A percentile compares a stretch with the other conserved stretches of the same genome.
Evolutionary conservation across 2,329 filamentous ascomycete genomes (phyloP).

Genomic region (Hypoxylon sp.): DNA sequence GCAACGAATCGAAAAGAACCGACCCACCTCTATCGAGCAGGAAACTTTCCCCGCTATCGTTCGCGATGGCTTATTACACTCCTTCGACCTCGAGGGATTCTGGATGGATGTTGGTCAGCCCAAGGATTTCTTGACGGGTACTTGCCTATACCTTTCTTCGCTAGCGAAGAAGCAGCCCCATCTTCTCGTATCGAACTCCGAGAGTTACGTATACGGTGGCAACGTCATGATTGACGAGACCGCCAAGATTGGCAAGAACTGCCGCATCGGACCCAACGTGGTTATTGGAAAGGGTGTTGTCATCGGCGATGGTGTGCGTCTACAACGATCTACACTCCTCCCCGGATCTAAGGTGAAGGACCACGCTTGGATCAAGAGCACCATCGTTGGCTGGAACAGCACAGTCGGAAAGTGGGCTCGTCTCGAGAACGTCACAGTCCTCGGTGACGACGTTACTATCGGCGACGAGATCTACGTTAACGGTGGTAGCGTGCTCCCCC

Average conservation of each 20-base stretch:
- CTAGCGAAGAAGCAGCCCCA: constrained; percentile 90
- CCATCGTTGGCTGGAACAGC: constrained; percentile 98
- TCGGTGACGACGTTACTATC: constrained; percentile 97
- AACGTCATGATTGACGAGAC: constrained; percentile 95
- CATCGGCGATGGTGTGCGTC: constrained; percentile 89
- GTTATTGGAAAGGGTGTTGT: constrained; percentile 94
- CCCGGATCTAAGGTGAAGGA: constrained; percentile 95
- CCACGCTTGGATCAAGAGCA: constrained; percentile 98
- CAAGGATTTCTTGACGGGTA: constrained; percentile 96
- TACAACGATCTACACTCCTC: constrained; percentile 92
- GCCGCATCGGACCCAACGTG: constrained; percentile 96
- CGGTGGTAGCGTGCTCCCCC: constrained; percentile 90
- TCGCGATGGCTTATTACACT: constrained; percentile 89
- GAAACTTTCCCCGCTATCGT: constrained; percentile 97
- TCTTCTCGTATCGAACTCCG: constrained; percentile 75
- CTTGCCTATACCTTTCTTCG: constrained; percentile 94
- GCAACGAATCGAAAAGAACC: constrained; percentile 84
- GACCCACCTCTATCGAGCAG: constrained; percentile 97
- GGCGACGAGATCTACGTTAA: constrained; percentile 99
- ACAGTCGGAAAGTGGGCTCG: constrained; percentile 94
- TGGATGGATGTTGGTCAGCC: constrained; percentile 99
- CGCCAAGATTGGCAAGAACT: constrained; percentile 97
- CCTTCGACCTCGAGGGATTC: constrained; percentile 95
- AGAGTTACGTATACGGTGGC: constrained; percentile 87
- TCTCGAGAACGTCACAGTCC: constrained; percentile 96